Base-by-base conservation (phyloP, 495 filamentous ascomycete genomes). In the Daldinia bambusicola region DNA sequence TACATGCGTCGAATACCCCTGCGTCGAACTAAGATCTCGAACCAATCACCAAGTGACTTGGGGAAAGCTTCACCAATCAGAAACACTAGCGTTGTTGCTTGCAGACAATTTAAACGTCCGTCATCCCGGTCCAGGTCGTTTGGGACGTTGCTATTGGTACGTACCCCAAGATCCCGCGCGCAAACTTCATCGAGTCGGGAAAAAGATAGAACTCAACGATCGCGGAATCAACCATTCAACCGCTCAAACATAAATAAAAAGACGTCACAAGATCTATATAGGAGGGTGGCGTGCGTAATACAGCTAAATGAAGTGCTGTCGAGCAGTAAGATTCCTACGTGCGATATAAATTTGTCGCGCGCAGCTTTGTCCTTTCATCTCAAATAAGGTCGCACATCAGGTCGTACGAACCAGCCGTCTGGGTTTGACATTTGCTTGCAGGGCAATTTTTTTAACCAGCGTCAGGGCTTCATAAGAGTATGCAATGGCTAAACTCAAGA, bases 71-170 rank as follows among this genome's bases (percentile, higher is more conserved):
- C 62, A 73, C 70, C 70, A 73, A 66, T 73, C 59, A 48, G 70
- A 73, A 73, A 73, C 70, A 73, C 70, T 73, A 69, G 70, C 43
- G 70, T 57, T 37, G 61, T 73, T 68, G 63, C 70, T 69, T 66
- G 70, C 70, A 73, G 70, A 66, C 66, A 58, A 26, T 59, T 67
- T 22, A 53, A 73, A 73, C 48, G 37, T 55, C 58, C 70, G 61
- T 60, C 70, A 73, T 69, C 66, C 70, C 52, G 13, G 70, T 62
- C 52, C 51, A 37, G 48, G 61, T 69, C 57, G 18, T 32, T 34
- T 56, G 22, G 40, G 32, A 48, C 26, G 32, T 48, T 43, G 6
- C 48, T 26, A 51, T 57, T 38, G 57, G 50, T 62, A 56, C 38
- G 66, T 68, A 69, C 55, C 34, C 34, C 20, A 53, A 38, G 20